Evolutionary conservation across 257 asterid genomes (phyloP).

Genomic region (Nicotiana knightiana): DNA sequence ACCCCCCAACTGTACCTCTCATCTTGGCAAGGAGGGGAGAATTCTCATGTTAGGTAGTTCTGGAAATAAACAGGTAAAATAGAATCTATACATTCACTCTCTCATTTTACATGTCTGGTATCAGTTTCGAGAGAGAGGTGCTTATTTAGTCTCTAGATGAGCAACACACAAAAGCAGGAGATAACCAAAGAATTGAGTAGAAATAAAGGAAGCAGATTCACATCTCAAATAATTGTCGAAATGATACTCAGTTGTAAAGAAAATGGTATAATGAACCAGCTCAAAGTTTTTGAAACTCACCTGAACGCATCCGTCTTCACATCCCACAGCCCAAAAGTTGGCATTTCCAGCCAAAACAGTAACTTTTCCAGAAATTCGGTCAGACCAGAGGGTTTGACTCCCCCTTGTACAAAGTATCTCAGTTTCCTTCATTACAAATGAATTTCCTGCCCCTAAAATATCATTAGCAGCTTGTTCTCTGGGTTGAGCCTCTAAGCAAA

Average conservation of each 20-base stretch:
- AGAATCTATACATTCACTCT: neutral
- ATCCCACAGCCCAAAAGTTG: slow-evolving; percentile 97
- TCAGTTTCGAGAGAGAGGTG: neutral
- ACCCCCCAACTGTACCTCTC: neutral
- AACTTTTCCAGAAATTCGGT: slow-evolving; percentile 78
- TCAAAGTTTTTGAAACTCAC: slow-evolving; percentile 31
- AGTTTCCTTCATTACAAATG: slow-evolving; percentile 63
- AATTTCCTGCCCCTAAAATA: slow-evolving; percentile 53
- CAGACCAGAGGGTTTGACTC: slow-evolving; percentile 76
- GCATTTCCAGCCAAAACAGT: slow-evolving; percentile 93
- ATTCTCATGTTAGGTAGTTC: neutral
- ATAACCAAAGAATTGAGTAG: neutral
- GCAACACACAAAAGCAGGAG: neutral
- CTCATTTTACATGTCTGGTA: neutral
- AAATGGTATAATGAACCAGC: neutral
- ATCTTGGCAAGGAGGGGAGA: neutral
- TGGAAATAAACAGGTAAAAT: neutral
- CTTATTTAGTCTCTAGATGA: neutral
- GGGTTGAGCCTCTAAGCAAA: slow-evolving; percentile 86
- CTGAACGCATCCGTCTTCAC: slow-evolving; percentile 97
- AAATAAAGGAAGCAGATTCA: neutral
- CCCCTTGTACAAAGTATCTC: slow-evolving; percentile 67
- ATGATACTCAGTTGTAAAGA: neutral
- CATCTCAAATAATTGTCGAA: neutral
- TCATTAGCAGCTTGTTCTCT: slow-evolving; percentile 79